Evolutionary conservation across 2,329 filamentous ascomycete species (phyloP), one percentile per base, ranked within the genome.

Genomic region (Lecanosticta acicola): DNA sequence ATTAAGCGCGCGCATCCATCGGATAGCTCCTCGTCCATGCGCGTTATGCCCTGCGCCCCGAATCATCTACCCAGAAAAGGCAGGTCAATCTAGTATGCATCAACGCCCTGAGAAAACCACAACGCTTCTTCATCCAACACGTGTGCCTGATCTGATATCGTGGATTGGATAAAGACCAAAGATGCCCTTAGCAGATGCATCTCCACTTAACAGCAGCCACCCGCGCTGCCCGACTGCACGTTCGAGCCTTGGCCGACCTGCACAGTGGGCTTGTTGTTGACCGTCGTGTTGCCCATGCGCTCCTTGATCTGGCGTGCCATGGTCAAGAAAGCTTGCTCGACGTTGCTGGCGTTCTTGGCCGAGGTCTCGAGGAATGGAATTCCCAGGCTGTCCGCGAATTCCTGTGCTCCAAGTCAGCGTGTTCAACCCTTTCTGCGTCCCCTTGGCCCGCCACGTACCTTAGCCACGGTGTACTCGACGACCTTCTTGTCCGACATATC

Each of bases 401-500:
- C 93, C 93, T 97, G 52, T 42, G 26, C 10, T 18, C 21, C n/a
- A 36, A 41, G 44, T 64, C 41, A 62, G 58, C 43, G 13, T 43
- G 7, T n/a, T 21, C 9, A 29, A 18, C 17, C 10, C 18, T 13
- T 32, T 13, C 21, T 41, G 18, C 2, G n/a, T 17, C 18, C 14
- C 19, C n/a, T 18, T 41, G 10, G n/a, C 24, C 43, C 55, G n/a
- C n/a, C 38, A 63, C 79, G 51, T 76, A 96, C 93, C 87, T 98
- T 98, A 61, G 93, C 93, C 60, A 97, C 93, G 56, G 89, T 94
- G 81, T 98, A 98, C 72, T 98, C 93, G 53, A 98, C 93, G 33
- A 97, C 93, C 79, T 97, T 98, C 86, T 98, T 98, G 76, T 98
- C 93, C 50, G 91, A 83, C 89, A 98, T 97, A 86, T 98, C 93